A percentile compares a stretch with the other conserved stretches of the same genome.
Evolutionary conservation across 345 rosid species (phyloP).

Genomic region (Camelina laxa): DNA sequence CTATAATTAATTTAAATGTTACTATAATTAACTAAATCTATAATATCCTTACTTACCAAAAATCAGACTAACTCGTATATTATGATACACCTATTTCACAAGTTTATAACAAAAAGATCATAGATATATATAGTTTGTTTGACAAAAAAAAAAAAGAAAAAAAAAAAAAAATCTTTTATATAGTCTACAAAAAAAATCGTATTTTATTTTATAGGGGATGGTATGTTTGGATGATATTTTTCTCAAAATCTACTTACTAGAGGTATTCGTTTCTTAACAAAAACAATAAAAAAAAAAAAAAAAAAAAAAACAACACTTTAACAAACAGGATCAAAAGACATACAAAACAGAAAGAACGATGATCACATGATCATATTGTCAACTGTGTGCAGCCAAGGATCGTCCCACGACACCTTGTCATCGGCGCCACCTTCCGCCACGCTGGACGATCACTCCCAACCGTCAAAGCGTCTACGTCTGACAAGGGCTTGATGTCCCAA

Average conservation of each 20-base stretch:
- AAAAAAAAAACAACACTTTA: constrained; percentile 16
- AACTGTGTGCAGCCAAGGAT: constrained; percentile 80
- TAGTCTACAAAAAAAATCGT: too few relatives aligned
- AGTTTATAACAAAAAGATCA: too few relatives aligned
- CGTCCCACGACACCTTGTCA: constrained; percentile 87
- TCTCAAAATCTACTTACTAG: not conserved
- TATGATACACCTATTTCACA: too few relatives aligned
- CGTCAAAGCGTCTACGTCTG: constrained; percentile 67
- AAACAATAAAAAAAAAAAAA: constrained; percentile 30
- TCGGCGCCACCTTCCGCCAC: constrained; percentile 79
- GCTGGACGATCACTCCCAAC: constrained; percentile 73
- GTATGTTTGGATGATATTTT: not conserved
- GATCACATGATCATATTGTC: constrained; percentile 57
- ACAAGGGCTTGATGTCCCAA: constrained; percentile 77
- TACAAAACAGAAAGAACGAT: not conserved
- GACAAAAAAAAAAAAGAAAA: too few relatives aligned
- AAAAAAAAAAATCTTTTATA: too few relatives aligned
- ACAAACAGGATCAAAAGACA: constrained; percentile 21
- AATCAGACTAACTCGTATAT: too few relatives aligned
- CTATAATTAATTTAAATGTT: too few relatives aligned
- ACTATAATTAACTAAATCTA: too few relatives aligned
- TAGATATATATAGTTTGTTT: too few relatives aligned
- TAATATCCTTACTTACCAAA: too few relatives aligned
- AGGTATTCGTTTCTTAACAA: not conserved
- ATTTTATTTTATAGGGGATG: too few relatives aligned